Conservation (phyloP, 1,284 basidiomycete species). For the Cryptococcus sp. region DNA sequence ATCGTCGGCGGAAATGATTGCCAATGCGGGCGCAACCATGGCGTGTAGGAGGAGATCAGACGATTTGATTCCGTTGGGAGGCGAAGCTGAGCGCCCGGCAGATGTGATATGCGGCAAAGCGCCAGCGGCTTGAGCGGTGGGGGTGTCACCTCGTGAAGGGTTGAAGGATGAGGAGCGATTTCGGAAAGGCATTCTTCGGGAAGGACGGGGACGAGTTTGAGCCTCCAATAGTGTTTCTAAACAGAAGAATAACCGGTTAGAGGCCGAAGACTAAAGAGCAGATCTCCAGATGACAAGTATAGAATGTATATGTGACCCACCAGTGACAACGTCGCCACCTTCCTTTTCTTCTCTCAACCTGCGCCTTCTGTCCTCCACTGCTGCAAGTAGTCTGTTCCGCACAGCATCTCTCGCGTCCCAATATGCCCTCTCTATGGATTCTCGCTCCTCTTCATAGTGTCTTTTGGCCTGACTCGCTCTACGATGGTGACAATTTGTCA, state of each 20-base stretch:
- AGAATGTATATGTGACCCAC: slow-evolving; percentile 37
- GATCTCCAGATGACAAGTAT: neutral
- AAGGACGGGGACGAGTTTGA: slow-evolving; percentile 40
- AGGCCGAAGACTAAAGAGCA: too few relatives aligned
- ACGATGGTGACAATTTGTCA: neutral
- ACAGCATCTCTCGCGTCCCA: slow-evolving; percentile 53
- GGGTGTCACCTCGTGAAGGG: slow-evolving; percentile 15
- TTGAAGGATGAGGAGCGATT: slow-evolving; percentile 20
- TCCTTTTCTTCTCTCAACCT: slow-evolving; percentile 59
- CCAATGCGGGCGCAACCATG: slow-evolving; percentile 41
- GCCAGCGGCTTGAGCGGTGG: slow-evolving; percentile 1
- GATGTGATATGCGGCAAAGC: neutral
- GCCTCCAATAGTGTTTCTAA: slow-evolving; percentile 49
- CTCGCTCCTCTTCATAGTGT: slow-evolving; percentile 56
- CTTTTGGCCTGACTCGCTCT: slow-evolving; percentile 43
- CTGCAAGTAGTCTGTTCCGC: slow-evolving; percentile 52
- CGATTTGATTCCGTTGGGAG: slow-evolving; percentile 30
- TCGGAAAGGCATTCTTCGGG: slow-evolving; percentile 36
- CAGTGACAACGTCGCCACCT: slow-evolving; percentile 55
- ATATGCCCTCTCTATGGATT: slow-evolving; percentile 56
- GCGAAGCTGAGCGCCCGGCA: slow-evolving; percentile 5
- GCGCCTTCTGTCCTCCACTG: slow-evolving; percentile 56
- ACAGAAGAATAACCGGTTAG: neutral
- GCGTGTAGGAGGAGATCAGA: slow-evolving; percentile 43
- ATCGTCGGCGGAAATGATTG: slow-evolving; percentile 46